Percentiles rank a stretch among this genome's conserved stretches.
phyloP scores from a whole-genome alignment of 345 rosid species.

The Moricandia arvensis region DNA sequence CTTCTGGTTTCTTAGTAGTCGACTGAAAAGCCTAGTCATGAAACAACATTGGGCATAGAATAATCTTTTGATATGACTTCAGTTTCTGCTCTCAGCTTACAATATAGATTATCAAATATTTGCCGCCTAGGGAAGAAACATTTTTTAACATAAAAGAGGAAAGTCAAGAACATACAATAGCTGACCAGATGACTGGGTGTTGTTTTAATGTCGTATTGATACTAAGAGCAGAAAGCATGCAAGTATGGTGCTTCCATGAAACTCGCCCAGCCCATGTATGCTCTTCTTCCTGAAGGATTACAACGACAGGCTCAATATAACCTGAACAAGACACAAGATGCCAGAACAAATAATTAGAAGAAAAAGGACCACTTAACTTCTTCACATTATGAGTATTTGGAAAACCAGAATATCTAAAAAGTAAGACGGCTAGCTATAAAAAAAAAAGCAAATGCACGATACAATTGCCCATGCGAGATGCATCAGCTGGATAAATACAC shows the following conservation, averaged over 20 bases:
- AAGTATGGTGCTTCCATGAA: constrained; percentile 93
- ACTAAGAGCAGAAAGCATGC: constrained; percentile 93
- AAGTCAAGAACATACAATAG: constrained; percentile 63
- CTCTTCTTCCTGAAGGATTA: constrained; percentile 92
- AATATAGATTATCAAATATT: constrained; percentile 6
- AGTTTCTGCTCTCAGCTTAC: constrained; percentile 13
- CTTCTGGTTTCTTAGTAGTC: constrained; percentile 9
- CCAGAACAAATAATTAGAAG: constrained; percentile 23
- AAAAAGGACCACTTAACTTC: constrained; percentile 15
- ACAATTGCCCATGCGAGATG: constrained; percentile 7
- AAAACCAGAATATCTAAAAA: constrained; percentile 7
- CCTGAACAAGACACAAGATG: constrained; percentile 52
- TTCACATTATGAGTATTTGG: constrained; percentile 6
- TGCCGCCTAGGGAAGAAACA: constrained; percentile 10
- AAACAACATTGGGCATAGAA: background rate
- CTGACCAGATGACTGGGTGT: constrained; percentile 98
- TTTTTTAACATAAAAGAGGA: background rate
- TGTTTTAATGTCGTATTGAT: constrained; percentile 91
- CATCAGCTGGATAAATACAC: background rate
- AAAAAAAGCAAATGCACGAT: constrained; percentile 18
- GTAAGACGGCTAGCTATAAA: constrained; percentile 8
- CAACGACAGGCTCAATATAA: constrained; percentile 95
- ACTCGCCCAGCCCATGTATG: constrained; percentile 94
- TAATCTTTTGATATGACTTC: constrained; percentile 11
- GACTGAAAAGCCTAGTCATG: constrained; percentile 21